phyloP scores from a whole-genome alignment of 169 alveolate genomes.

The Pseudocohnilembus persalinus region DNA sequence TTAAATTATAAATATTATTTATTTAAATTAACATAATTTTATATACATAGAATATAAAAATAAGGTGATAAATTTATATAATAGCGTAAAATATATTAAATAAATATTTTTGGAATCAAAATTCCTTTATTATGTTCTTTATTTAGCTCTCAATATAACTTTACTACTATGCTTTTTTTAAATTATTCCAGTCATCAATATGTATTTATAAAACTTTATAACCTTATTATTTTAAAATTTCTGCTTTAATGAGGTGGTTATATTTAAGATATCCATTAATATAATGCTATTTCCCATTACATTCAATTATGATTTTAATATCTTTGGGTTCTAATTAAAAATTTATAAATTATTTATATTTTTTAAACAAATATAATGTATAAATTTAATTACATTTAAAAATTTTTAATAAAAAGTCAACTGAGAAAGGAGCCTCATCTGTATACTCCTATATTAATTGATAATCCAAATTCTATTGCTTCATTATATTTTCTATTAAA shows the following conservation, averaged over 20 bases:
- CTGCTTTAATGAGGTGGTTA: neutral
- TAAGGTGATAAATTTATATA: too few relatives aligned
- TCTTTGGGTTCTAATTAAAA: neutral
- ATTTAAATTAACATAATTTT: too few relatives aligned
- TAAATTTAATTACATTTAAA: neutral
- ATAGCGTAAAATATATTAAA: too few relatives aligned
- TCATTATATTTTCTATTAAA: too few relatives aligned
- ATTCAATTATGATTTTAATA: neutral
- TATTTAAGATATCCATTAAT: neutral
- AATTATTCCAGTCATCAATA: neutral
- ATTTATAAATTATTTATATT: too few relatives aligned
- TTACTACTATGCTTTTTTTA: too few relatives aligned
- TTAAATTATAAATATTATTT: too few relatives aligned
- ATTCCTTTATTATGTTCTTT: too few relatives aligned
- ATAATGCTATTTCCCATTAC: neutral
- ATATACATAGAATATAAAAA: too few relatives aligned
- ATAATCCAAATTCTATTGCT: neutral
- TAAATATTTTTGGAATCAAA: too few relatives aligned
- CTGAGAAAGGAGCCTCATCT: neutral
- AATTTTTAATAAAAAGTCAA: neutral
- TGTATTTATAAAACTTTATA: too few relatives aligned
- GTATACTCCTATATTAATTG: neutral
- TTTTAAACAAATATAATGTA: too few relatives aligned
- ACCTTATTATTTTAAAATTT: neutral
- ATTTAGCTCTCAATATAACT: neutral